Conservation (phyloP, 2,329 filamentous ascomycete genomes). For the Colletotrichum nymphaeae region DNA sequence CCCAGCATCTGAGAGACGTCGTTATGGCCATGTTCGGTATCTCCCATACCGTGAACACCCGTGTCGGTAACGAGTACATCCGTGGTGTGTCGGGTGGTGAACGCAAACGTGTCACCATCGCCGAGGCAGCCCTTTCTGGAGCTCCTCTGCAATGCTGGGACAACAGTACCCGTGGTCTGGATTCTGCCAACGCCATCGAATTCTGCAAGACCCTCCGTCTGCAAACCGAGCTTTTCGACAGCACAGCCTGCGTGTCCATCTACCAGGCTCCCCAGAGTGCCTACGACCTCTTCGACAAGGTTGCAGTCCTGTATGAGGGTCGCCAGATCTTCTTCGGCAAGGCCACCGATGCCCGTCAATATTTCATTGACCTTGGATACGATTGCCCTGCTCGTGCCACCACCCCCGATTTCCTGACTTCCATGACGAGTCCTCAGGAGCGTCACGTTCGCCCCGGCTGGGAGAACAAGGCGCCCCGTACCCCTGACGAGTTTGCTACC, state of each 20-base stretch:
- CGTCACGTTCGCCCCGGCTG: conserved; percentile 67
- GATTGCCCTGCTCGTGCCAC: conserved; percentile 75
- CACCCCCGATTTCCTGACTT: conserved; percentile 78
- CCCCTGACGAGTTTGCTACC: conserved; percentile 70
- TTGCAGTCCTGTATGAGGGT: conserved; percentile 68
- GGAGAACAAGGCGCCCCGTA: conserved; percentile 66
- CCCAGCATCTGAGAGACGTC: conserved; percentile 75
- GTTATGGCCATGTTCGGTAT: conserved; percentile 83
- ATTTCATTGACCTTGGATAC: conserved; percentile 76
- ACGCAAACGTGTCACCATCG: conserved; percentile 74
- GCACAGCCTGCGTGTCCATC: conserved; percentile 77
- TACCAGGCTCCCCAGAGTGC: conserved; percentile 76
- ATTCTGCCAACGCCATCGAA: conserved; percentile 80
- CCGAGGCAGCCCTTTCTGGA: conserved; percentile 69
- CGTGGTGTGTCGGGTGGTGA: conserved; percentile 82
- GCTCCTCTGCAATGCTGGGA: conserved; percentile 75
- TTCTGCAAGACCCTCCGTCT: conserved; percentile 78
- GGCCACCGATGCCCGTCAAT: conserved; percentile 68
- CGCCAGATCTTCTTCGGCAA: conserved; percentile 73
- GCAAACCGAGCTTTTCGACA: conserved; percentile 74
- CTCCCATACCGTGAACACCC: conserved; percentile 77
- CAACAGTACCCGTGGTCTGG: conserved; percentile 79
- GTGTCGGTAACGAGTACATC: conserved; percentile 80
- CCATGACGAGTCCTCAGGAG: conserved; percentile 71
- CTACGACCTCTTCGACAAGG: conserved; percentile 75